Conservation (phyloP, 768 basidiomycete species). For the Mycena albidolilacea region DNA sequence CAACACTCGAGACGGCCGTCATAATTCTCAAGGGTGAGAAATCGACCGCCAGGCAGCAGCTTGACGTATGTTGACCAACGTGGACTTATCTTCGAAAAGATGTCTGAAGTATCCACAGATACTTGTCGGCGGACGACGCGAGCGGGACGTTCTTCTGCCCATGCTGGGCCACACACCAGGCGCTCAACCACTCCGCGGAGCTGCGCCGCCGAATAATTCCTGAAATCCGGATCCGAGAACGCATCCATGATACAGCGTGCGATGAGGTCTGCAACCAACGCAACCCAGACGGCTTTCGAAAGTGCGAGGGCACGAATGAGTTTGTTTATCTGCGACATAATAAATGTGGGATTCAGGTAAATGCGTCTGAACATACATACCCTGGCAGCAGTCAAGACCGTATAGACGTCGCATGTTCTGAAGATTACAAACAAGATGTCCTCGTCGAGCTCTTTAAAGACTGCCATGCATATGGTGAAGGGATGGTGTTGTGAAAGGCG, state of each 20-base stretch:
- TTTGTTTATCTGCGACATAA: not conserved
- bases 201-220: not conserved
- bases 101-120: not conserved
- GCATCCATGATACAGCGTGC: not conserved
- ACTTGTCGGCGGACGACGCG: not conserved
- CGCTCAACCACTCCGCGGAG: conserved; percentile 1
- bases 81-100: not conserved
- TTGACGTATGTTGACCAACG: not conserved
- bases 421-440: not conserved
- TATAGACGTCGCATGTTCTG: not conserved
- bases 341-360: not conserved
- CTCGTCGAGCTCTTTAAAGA: conserved; percentile 4
- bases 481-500: not conserved
- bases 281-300: not conserved
- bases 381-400: not conserved
- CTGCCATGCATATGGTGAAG: not conserved
- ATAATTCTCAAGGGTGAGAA: not conserved
- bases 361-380: not conserved
- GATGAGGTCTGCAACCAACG: not conserved
- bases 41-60: conserved; percentile 8
- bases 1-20: conserved; percentile 1
- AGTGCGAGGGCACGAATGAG: not conserved
- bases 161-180: conserved; percentile 1
- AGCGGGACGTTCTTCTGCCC: too few relatives aligned
- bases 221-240: not conserved